Evolutionary conservation across 345 rosid species (phyloP).

Genomic region (Gossypium sturtianum): DNA sequence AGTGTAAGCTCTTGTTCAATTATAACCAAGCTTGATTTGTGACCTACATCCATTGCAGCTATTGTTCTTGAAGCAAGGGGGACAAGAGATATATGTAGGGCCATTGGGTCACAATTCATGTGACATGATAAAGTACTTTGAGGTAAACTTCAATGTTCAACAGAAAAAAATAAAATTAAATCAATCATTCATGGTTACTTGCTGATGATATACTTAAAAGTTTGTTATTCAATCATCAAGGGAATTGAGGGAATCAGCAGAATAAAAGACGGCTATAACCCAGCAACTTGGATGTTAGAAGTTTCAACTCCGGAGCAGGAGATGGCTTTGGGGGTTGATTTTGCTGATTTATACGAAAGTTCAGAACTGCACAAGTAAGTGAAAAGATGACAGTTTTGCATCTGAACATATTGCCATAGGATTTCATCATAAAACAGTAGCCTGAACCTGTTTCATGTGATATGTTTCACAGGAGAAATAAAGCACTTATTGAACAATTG

Average conservation of each 20-base stretch:
- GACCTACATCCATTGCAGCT: constrained; percentile 33
- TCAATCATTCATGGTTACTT: not conserved
- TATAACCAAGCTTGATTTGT: not conserved
- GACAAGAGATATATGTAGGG: constrained; percentile 74
- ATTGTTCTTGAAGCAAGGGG: constrained; percentile 67
- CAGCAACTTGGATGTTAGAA: constrained; percentile 92
- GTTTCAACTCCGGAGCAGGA: constrained; percentile 53
- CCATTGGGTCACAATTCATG: constrained; percentile 63
- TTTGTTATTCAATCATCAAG: constrained; percentile 21
- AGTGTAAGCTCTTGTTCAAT: not conserved
- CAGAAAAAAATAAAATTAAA: too few relatives aligned
- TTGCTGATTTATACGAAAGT: constrained; percentile 46
- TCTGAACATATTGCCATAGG: not conserved
- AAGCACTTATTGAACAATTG: constrained; percentile 44
- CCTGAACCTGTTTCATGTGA: not conserved
- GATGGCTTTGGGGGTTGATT: constrained; percentile 50
- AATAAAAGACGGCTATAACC: constrained; percentile 69
- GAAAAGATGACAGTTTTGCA: not conserved
- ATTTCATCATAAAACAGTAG: too few relatives aligned
- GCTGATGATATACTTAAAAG: not conserved
- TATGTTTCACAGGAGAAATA: constrained; percentile 50
- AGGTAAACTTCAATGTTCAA: constrained; percentile 33
- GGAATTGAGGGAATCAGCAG: constrained; percentile 50
- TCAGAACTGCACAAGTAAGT: constrained; percentile 55
- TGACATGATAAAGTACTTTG: constrained; percentile 53